phyloP scores from a whole-genome alignment of 2,329 filamentous ascomycete genomes.

The Penicillium sp. region DNA sequence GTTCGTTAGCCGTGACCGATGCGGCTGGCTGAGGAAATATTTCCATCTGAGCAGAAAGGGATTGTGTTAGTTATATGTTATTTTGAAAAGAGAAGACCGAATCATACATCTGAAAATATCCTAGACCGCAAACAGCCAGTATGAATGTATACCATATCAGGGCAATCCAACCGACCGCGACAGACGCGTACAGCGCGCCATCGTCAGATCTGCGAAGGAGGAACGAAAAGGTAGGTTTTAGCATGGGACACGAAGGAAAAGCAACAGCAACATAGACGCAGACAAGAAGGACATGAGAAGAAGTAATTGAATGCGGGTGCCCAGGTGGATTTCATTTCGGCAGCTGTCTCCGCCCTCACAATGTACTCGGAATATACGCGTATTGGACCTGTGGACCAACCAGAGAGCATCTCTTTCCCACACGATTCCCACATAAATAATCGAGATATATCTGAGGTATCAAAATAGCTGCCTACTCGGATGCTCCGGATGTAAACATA shows the following conservation, averaged over 20 bases:
- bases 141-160: constrained; percentile 58
- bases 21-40: constrained; percentile 51
- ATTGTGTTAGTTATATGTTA: constrained; percentile 10
- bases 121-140: constrained; percentile 56
- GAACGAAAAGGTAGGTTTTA: constrained; percentile 25
- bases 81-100: neutral
- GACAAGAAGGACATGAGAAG: constrained; percentile 15
- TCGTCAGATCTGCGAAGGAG: constrained; percentile 24
- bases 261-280: constrained; percentile 3
- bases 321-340: constrained; percentile 8
- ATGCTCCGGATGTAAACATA: neutral
- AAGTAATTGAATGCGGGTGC: neutral
- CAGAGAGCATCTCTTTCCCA: neutral
- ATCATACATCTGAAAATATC: constrained; percentile 57
- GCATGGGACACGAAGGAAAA: constrained; percentile 26
- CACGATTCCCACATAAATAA: neutral
- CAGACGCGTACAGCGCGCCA: constrained; percentile 33
- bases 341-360: constrained; percentile 4
- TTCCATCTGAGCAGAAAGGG: constrained; percentile 47
- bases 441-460: neutral
- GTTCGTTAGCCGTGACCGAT: constrained; percentile 42
- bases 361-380: neutral
- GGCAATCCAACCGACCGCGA: constrained; percentile 47
- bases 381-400: neutral
- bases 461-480: neutral